Percentiles rank a stretch among this genome's conserved stretches.
Evolutionary conservation across 331 rosid genomes (phyloP).

Genomic region (Prunus yedoensis): DNA sequence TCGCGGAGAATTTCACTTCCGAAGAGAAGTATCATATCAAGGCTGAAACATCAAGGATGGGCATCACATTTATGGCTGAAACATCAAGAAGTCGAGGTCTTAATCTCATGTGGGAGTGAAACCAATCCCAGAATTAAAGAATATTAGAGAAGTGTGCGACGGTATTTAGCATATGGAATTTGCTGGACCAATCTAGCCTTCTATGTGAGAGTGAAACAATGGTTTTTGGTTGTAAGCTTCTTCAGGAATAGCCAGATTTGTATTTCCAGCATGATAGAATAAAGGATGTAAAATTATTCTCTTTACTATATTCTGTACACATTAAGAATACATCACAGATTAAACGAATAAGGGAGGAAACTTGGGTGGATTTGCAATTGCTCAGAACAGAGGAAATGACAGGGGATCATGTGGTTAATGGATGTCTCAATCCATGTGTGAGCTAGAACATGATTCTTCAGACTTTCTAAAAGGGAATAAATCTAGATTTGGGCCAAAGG

Average conservation of each 20-base stretch:
- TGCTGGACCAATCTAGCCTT: not conserved
- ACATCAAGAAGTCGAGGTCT: conserved; percentile 9
- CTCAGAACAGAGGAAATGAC: not conserved
- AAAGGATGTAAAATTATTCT: not conserved
- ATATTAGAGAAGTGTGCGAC: not conserved
- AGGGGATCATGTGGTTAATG: not conserved
- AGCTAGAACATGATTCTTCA: conserved; percentile 27
- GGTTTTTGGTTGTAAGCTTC: too few relatives aligned
- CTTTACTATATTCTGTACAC: conserved; percentile 3
- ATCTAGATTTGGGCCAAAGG: not conserved
- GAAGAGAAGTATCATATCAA: conserved; percentile 11
- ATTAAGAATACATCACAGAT: not conserved
- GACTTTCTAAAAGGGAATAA: not conserved
- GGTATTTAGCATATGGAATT: not conserved
- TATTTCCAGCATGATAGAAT: not conserved
- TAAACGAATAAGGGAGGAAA: not conserved
- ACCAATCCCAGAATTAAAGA: not conserved
- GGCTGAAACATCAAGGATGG: conserved; percentile 11
- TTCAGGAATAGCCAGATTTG: not conserved
- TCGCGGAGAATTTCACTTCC: conserved; percentile 14
- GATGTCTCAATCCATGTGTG: not conserved
- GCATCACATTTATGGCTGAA: conserved; percentile 10
- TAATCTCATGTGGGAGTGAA: not conserved
- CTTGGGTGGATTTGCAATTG: not conserved
- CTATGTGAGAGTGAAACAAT: too few relatives aligned